Percentiles rank a stretch among this genome's conserved stretches.
Evolutionary conservation across 2,329 filamentous ascomycete species (phyloP).

Genomic region (Diaporthe australafricana): DNA sequence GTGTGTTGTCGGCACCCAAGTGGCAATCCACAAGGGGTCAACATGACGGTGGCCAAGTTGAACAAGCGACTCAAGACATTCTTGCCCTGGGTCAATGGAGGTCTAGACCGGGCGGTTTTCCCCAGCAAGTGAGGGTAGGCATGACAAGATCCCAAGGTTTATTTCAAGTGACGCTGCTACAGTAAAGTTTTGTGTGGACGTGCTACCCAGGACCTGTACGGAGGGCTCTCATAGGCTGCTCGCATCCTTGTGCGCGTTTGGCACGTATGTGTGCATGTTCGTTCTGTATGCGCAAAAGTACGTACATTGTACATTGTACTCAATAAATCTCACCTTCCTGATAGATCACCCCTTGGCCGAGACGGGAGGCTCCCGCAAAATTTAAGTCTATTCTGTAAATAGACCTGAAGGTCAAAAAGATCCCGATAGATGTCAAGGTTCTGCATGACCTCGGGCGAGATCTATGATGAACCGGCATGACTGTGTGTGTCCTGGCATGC

Average conservation of each 20-base stretch:
- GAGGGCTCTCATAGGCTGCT: conserved; percentile 5
- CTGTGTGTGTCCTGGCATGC: not conserved
- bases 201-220: not conserved
- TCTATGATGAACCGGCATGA: conserved; percentile 7
- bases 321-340: conserved; percentile 12
- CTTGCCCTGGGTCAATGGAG: not conserved
- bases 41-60: conserved; percentile 17
- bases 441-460: conserved; percentile 19
- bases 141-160: conserved; percentile 20
- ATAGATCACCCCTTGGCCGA: conserved; percentile 18
- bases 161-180: not conserved
- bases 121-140: conserved; percentile 14
- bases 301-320: conserved; percentile 8
- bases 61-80: conserved; percentile 21
- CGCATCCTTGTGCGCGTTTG: not conserved
- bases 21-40: conserved; percentile 8
- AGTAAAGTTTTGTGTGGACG: not conserved
- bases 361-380: conserved; percentile 27
- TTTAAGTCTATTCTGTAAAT: conserved; percentile 28
- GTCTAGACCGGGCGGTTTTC: conserved; percentile 17
- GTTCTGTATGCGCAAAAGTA: not conserved
- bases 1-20: conserved; percentile 3
- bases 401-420: conserved; percentile 10
- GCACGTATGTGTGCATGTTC: not conserved
- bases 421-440: conserved; percentile 25